Evolutionary conservation across 2,329 filamentous ascomycete genomes (phyloP).

Genomic region (Ceratocystis albifundus): DNA sequence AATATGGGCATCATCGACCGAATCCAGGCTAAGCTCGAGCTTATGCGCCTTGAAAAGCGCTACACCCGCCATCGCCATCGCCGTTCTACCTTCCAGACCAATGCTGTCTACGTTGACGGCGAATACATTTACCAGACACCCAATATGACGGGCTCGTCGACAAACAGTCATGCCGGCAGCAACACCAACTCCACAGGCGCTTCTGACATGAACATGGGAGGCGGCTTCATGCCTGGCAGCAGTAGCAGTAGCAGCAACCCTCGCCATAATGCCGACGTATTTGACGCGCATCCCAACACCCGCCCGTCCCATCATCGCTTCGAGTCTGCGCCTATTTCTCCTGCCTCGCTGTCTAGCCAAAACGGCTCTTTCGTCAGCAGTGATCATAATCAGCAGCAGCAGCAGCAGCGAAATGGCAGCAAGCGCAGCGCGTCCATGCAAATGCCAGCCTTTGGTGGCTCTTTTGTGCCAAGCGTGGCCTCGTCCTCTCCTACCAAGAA

Average conservation of each 20-base stretch:
- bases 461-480: neutral
- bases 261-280: neutral
- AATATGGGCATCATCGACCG: slow-evolving; percentile 45
- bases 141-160: slow-evolving; percentile 45
- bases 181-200: neutral
- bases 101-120: slow-evolving; percentile 85
- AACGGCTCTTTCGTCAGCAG: slow-evolving; percentile 4
- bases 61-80: slow-evolving; percentile 82
- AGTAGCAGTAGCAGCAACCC: neutral
- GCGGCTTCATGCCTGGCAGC: neutral
- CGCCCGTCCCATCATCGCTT: slow-evolving; percentile 15
- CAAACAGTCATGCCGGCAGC: neutral
- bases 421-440: slow-evolving; percentile 18
- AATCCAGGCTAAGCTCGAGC: slow-evolving; percentile 63
- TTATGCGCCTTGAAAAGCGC: slow-evolving; percentile 88
- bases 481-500: slow-evolving; percentile 6
- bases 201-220: neutral
- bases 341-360: slow-evolving; percentile 3
- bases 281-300: neutral
- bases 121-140: slow-evolving; percentile 77
- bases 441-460: slow-evolving; percentile 21
- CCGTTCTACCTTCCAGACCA: slow-evolving; percentile 78
- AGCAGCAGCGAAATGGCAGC: neutral
- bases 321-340: slow-evolving; percentile 14
- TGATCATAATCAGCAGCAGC: neutral